phyloP scores from a whole-genome alignment of 768 basidiomycete species.

The Psilocybe tampanensis region DNA sequence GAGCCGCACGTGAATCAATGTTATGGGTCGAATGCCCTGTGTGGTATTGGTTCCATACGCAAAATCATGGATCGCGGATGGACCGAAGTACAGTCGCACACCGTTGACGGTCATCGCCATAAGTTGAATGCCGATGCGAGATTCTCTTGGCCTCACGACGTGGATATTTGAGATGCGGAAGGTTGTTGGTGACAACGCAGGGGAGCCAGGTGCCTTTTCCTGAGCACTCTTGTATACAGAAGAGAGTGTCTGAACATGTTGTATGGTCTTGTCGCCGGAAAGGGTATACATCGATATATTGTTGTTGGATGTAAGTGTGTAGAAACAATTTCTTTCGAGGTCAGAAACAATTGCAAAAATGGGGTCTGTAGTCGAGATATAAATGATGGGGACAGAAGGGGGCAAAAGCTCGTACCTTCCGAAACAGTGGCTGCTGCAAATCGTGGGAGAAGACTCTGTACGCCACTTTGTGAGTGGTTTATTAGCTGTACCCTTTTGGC shows the following conservation, averaged over 20 bases:
- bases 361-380: constrained; percentile 53
- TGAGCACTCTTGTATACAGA: constrained; percentile 76
- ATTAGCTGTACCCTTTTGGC: constrained; percentile 81
- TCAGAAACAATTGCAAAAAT: constrained; percentile 73
- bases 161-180: constrained; percentile 77
- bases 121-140: constrained; percentile 71
- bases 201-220: constrained; percentile 80
- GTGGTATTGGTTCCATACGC: constrained; percentile 42
- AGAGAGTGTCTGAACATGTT: constrained; percentile 74
- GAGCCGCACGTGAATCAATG: constrained; percentile 78
- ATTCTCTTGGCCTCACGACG: constrained; percentile 65
- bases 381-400: not conserved
- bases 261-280: constrained; percentile 63
- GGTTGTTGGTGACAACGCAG: constrained; percentile 65
- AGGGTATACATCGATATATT: constrained; percentile 70
- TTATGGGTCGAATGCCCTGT: constrained; percentile 46
- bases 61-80: constrained; percentile 53
- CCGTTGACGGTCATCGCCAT: constrained; percentile 84
- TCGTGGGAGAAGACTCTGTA: constrained; percentile 79
- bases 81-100: constrained; percentile 81
- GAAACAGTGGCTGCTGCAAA: constrained; percentile 61
- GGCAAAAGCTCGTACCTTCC: constrained; percentile 56
- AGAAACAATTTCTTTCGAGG: constrained; percentile 68
- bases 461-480: constrained; percentile 82
- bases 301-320: constrained; percentile 70